Base-by-base conservation (phyloP, 1,284 basidiomycete species). In the Ustilago curta region DNA sequence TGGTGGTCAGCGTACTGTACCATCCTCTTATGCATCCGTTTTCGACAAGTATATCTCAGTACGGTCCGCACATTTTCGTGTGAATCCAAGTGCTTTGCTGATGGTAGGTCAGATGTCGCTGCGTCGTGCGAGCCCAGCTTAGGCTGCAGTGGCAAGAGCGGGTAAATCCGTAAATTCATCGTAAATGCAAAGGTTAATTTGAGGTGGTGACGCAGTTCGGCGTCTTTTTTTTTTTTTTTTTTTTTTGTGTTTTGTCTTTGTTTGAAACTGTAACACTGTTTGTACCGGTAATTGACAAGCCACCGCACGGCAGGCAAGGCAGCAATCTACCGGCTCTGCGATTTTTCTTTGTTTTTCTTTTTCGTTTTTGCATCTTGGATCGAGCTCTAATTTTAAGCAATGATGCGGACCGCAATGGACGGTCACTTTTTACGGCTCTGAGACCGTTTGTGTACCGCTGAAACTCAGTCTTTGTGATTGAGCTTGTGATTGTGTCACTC, bases 171-270 rank as follows among this genome's bases (percentile, higher is more conserved):
- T 27, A 7, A 21, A n/a, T n/a, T n/a, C n/a, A n/a, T n/a, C n/a
- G n/a, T n/a, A n/a, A 8, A 21, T 27, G 35, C 35, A 37, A 37
- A 12, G 35, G 9, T 37, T 4, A 37, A 37, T 37, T 37, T 27
- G 8, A 14, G 18, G 23, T 25, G 25, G 43, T 45, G 43, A 45
- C 43, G 43, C 43, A 45, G 43, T 25, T 45, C 43, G 43, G 43
- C 43, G 43, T 45, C 23, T 45, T 45, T 6, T 45, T 45, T 45
- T 21, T 16, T 14, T 44, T 11, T 4, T 5, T 8, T 44, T 19
- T 11, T 35, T 35, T 12, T n/a, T n/a, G n/a, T n/a, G n/a, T n/a
- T n/a, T n/a, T n/a, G 27, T 27, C 27, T 45, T 44, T 3, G 27
- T n/a, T n/a, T n/a, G n/a, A n/a, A n/a, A n/a, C n/a, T n/a, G n/a